Evolutionary conservation across 1,139 yeast species (phyloP).

Genomic region (Martiniozyma asiatica): DNA sequence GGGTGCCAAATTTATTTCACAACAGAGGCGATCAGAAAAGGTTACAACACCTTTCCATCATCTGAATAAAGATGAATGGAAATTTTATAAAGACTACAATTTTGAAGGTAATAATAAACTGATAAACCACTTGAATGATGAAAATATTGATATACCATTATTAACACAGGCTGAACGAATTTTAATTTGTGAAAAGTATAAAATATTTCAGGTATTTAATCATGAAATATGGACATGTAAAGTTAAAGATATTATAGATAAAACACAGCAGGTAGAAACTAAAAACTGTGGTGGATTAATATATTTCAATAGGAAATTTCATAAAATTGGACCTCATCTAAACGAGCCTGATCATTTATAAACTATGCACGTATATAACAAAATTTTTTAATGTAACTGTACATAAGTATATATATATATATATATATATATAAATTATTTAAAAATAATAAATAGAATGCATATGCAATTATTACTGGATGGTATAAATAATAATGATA

Average conservation of each 20-base stretch:
- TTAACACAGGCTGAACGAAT: constrained; percentile 45
- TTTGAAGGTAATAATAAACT: constrained; percentile 5
- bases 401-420: too few relatives aligned
- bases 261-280: constrained; percentile 15
- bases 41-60: constrained; percentile 33
- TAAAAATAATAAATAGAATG: too few relatives aligned
- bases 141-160: constrained; percentile 41
- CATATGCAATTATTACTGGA: too few relatives aligned
- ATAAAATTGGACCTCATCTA: constrained; percentile 35
- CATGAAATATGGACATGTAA: constrained; percentile 84
- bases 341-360: constrained; percentile 1
- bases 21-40: constrained; percentile 7
- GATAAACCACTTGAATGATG: too few relatives aligned
- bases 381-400: too few relatives aligned
- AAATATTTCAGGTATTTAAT: constrained; percentile 51
- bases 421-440: too few relatives aligned
- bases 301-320: constrained; percentile 54
- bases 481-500: too few relatives aligned
- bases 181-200: constrained; percentile 47
- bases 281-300: constrained; percentile 44
- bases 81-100: constrained; percentile 10
- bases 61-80: constrained; percentile 25
- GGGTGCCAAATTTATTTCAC: constrained; percentile 29
- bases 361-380: too few relatives aligned
- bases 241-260: constrained; percentile 39